These are phyloP conservation scores for Arthrobotrys conoides DNA, from an alignment of 2,329 filamentous ascomycete species.

Conservation along the genomic window DNA sequence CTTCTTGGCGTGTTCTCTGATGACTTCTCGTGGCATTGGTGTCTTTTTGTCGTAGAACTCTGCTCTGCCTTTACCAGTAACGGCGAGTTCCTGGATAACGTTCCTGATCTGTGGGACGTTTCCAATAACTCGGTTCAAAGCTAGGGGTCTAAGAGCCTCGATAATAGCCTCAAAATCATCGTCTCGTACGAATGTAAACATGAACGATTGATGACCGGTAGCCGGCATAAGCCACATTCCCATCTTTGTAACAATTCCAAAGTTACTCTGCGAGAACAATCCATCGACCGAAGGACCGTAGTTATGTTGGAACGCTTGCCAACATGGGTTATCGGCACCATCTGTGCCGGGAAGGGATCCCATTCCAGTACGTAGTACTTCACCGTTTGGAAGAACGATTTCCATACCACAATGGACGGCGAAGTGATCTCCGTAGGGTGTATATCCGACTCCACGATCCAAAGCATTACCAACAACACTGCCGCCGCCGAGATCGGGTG, in stretches of 20 bases:
- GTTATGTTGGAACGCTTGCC: slow-evolving; percentile 69
- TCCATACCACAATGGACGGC: slow-evolving; percentile 68
- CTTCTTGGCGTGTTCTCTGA: slow-evolving; percentile 63
- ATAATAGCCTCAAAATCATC: slow-evolving; percentile 70
- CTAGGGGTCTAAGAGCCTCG: slow-evolving; percentile 70
- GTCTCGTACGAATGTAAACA: slow-evolving; percentile 70
- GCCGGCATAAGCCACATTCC: slow-evolving; percentile 73
- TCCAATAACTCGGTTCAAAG: slow-evolving; percentile 66
- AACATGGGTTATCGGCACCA: slow-evolving; percentile 67
- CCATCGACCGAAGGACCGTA: slow-evolving; percentile 68
- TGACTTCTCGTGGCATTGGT: slow-evolving; percentile 65
- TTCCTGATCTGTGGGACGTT: slow-evolving; percentile 65
- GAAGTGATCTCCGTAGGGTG: slow-evolving; percentile 69
- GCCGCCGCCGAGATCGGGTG: slow-evolving; percentile 68
- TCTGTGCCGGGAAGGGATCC: slow-evolving; percentile 68
- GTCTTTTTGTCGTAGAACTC: slow-evolving; percentile 63
- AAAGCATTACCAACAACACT: slow-evolving; percentile 70
- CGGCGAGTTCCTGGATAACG: slow-evolving; percentile 65
- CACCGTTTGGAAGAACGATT: slow-evolving; percentile 69
- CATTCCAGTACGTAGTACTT: slow-evolving; percentile 70
- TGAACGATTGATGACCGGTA: slow-evolving; percentile 68
- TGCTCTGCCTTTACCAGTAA: slow-evolving; percentile 66
- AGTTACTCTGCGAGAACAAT: slow-evolving; percentile 71
- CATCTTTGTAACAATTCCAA: slow-evolving; percentile 73
- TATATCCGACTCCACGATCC: slow-evolving; percentile 70